These are phyloP conservation scores for Aristolochia fimbriata DNA, from an alignment of 164 flowering plant genomes.

Conservation along the genomic window DNA sequence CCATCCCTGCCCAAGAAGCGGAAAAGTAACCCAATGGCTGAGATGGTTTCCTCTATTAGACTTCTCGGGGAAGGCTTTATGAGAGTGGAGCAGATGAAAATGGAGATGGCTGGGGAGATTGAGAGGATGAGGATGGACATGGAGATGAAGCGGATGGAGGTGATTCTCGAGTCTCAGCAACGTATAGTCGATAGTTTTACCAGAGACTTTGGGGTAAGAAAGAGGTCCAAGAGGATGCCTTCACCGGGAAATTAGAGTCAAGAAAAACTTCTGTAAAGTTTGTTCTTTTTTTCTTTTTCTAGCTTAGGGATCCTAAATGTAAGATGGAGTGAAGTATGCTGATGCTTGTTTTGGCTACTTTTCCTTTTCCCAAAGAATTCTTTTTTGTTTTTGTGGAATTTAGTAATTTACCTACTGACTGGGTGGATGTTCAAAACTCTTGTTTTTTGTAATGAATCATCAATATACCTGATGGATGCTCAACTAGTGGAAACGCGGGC, in stretches of 20 bases:
- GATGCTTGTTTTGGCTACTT: background rate
- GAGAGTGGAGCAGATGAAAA: slow-evolving; percentile 69
- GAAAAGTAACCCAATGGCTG: slow-evolving; percentile 22
- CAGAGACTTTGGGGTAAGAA: slow-evolving; percentile 27
- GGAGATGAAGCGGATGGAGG: slow-evolving; percentile 59
- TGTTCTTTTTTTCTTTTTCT: background rate
- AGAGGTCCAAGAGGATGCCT: slow-evolving; percentile 24
- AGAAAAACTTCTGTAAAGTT: background rate
- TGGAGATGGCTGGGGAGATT: slow-evolving; percentile 60
- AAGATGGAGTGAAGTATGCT: no score
- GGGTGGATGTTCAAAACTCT: no score
- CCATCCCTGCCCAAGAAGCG: slow-evolving; percentile 4
- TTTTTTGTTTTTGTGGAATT: background rate
- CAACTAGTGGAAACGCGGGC: no score
- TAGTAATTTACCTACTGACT: background rate
- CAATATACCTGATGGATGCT: no score
- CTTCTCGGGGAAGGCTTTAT: slow-evolving; percentile 50
- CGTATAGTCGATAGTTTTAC: slow-evolving; percentile 51
- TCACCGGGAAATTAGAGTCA: background rate
- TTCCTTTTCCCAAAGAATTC: background rate
- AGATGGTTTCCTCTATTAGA: slow-evolving; percentile 45
- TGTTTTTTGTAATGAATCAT: no score
- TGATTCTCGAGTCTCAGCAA: slow-evolving; percentile 57
- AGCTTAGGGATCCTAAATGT: background rate
- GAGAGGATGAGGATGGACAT: slow-evolving; percentile 66